These are phyloP conservation scores for Aristolochia contorta DNA, from an alignment of 164 flowering plant genomes.

Conservation along the genomic window DNA sequence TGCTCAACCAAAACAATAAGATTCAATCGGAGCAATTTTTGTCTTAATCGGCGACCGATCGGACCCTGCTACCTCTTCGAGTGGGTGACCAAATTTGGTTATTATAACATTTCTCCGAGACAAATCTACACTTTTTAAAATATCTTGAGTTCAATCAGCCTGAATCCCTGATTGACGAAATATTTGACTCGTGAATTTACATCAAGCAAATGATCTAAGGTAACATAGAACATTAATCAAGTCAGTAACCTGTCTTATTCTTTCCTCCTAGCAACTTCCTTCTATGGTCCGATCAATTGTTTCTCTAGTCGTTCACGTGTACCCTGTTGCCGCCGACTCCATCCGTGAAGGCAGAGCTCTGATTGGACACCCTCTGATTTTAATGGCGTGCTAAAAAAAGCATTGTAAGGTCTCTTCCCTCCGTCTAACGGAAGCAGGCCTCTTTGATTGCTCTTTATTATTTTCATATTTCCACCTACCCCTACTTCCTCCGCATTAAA, in stretches of 20 bases:
- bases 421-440: not conserved
- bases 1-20: too few relatives aligned
- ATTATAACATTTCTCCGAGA: too few relatives aligned
- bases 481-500: not conserved
- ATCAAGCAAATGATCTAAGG: too few relatives aligned
- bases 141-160: too few relatives aligned
- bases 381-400: not conserved
- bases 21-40: too few relatives aligned
- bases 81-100: too few relatives aligned
- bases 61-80: too few relatives aligned
- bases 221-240: too few relatives aligned
- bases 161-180: too few relatives aligned
- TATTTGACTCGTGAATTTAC: too few relatives aligned
- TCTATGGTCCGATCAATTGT: not conserved
- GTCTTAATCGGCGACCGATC: too few relatives aligned
- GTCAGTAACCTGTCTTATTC: not conserved
- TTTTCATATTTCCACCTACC: not conserved
- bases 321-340: not conserved
- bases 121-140: too few relatives aligned
- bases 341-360: not conserved
- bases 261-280: not conserved
- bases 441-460: not conserved
- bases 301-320: not conserved
- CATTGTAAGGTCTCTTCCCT: not conserved
- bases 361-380: not conserved